A percentile compares a stretch with the other conserved stretches of the same genome.
phyloP scores from a whole-genome alignment of 2,329 filamentous ascomycete genomes.

The Blastomyces gilchristii region DNA sequence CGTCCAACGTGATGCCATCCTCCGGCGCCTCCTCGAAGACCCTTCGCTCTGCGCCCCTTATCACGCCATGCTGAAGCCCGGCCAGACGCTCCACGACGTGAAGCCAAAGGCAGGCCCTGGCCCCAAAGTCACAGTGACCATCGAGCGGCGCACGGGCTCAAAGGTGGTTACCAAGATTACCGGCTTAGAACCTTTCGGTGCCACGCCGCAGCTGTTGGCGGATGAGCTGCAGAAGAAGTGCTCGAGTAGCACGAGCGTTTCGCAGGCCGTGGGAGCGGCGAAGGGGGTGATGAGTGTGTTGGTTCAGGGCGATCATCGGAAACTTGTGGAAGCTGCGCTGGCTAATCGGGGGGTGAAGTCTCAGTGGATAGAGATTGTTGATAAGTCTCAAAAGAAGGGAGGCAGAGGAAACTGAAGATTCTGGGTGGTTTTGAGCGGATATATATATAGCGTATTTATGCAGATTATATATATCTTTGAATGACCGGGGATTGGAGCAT shows the following conservation, averaged over 20 bases:
- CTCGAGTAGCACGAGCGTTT: conserved; percentile 56
- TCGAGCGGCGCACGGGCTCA: conserved; percentile 56
- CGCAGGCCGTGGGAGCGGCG: conserved; percentile 51
- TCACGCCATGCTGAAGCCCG: conserved; percentile 44
- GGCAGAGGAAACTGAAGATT: conserved; percentile 24
- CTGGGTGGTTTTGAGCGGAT: background rate
- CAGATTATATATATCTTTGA: background rate
- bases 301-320: conserved; percentile 57
- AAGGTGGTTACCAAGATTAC: conserved; percentile 56
- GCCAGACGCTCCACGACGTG: conserved; percentile 32
- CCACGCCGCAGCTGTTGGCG: conserved; percentile 50
- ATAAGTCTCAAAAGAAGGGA: conserved; percentile 59
- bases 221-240: conserved; percentile 59
- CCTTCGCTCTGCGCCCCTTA: conserved; percentile 42
- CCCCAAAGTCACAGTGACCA: conserved; percentile 49
- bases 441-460: background rate
- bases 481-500: background rate
- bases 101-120: conserved; percentile 53
- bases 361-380: conserved; percentile 54
- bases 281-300: conserved; percentile 57
- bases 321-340: conserved; percentile 50
- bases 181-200: conserved; percentile 52
- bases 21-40: conserved; percentile 48
- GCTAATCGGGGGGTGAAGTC: conserved; percentile 48
- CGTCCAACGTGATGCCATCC: conserved; percentile 50